Percentiles rank a stretch among this genome's conserved stretches.
phyloP scores from a whole-genome alignment of 2,329 filamentous ascomycete species.

The Teratosphaeria epicoccoides region DNA sequence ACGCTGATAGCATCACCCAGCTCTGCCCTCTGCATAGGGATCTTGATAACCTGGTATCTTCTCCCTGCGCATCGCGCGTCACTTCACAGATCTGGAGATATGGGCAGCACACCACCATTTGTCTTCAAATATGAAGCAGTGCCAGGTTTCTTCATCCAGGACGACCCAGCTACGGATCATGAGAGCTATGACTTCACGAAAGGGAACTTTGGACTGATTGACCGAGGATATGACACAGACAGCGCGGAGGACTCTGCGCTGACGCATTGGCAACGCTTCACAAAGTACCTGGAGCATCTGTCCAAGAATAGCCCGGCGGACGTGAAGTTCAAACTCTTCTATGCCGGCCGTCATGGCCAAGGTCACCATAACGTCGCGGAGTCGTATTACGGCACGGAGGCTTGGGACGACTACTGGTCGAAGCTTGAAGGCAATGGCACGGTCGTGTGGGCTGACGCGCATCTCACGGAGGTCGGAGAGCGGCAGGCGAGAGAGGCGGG shows the following conservation, averaged over 20 bases:
- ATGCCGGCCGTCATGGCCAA: slow-evolving; percentile 60
- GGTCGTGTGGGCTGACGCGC: slow-evolving; percentile 51
- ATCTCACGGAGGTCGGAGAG: slow-evolving; percentile 48
- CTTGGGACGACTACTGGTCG: slow-evolving; percentile 60
- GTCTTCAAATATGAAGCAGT: slow-evolving; percentile 27
- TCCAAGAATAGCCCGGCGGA: slow-evolving; percentile 35
- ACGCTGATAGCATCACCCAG: background rate
- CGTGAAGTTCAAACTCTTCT: slow-evolving; percentile 54
- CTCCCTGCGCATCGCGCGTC: background rate
- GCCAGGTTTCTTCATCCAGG: slow-evolving; percentile 41
- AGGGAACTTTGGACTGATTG: slow-evolving; percentile 39
- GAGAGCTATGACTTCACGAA: slow-evolving; percentile 31
- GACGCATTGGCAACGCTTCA: slow-evolving; percentile 57
- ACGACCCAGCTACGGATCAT: slow-evolving; percentile 38
- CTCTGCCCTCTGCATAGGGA: background rate
- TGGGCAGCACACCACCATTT: slow-evolving; percentile 4
- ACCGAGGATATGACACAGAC: slow-evolving; percentile 35
- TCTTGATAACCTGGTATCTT: background rate
- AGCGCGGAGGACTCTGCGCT: slow-evolving; percentile 28
- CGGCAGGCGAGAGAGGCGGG: slow-evolving; percentile 49
- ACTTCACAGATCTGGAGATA: background rate
- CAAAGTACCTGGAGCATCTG: slow-evolving; percentile 45
- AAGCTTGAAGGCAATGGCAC: slow-evolving; percentile 54
- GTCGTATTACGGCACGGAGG: slow-evolving; percentile 54
- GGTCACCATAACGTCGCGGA: slow-evolving; percentile 54